Percentiles rank a stretch among this genome's conserved stretches.
phyloP scores from a whole-genome alignment of 148 eudicot species.

The Cornus controversa region DNA sequence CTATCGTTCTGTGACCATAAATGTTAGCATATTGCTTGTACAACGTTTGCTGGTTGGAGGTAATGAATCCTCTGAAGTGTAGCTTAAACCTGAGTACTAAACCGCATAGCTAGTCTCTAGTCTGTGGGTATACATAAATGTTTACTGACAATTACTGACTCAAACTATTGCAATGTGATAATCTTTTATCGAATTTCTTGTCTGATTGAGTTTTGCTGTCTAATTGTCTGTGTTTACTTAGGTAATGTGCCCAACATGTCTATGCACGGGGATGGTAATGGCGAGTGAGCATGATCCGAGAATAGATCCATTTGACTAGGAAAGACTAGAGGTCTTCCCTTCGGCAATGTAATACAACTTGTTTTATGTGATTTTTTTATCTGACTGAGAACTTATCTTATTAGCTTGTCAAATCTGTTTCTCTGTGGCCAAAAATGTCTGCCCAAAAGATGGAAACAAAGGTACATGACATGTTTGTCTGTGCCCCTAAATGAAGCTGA shows the following conservation, averaged over 20 bases:
- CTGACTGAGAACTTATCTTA: neutral
- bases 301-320: conserved; percentile 64
- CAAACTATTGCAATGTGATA: neutral
- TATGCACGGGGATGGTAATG: conserved; percentile 93
- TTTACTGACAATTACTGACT: neutral
- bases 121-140: neutral
- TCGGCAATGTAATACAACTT: neutral
- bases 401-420: neutral
- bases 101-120: neutral
- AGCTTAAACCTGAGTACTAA: no score
- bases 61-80: no score
- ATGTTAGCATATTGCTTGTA: neutral
- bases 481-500: neutral
- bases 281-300: conserved; percentile 88
- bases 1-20: neutral
- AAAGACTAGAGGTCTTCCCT: neutral
- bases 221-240: conserved; percentile 12
- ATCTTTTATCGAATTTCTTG: neutral
- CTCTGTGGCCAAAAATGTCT: neutral
- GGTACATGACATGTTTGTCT: neutral
- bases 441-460: no score
- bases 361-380: neutral
- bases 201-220: neutral
- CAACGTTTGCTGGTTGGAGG: neutral
- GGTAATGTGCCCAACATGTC: conserved; percentile 96